These are phyloP conservation scores for Xylaria palmicola DNA, from an alignment of 495 filamentous ascomycete genomes.

Conservation along the genomic window DNA sequence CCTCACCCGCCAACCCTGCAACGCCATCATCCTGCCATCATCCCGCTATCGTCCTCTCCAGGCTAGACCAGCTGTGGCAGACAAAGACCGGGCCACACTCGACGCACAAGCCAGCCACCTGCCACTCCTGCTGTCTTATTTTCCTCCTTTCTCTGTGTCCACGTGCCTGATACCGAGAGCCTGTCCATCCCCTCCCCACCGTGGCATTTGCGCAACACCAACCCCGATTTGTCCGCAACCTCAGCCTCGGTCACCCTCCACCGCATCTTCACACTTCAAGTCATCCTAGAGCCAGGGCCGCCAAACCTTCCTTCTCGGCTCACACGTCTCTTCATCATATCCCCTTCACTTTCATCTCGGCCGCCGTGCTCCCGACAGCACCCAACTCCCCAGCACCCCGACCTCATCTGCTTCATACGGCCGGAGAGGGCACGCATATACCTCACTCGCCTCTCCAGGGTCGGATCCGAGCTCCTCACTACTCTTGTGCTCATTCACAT, in stretches of 20 bases:
- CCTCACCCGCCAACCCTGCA: slow-evolving; percentile 5
- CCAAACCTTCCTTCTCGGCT: not conserved
- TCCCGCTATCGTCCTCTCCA: not conserved
- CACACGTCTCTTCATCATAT: not conserved
- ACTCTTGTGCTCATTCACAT: not conserved
- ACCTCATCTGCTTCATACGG: too few relatives aligned
- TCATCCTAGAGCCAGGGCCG: not conserved
- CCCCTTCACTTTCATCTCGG: too few relatives aligned
- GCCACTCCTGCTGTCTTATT: not conserved
- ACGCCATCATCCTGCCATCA: slow-evolving; percentile 12
- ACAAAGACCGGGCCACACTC: not conserved
- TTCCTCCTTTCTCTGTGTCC: not conserved
- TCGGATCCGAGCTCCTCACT: not conserved
- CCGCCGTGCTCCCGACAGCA: too few relatives aligned
- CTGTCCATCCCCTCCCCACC: slow-evolving; percentile 5
- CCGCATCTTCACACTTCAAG: not conserved
- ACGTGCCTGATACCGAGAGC: not conserved
- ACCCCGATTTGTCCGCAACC: slow-evolving; percentile 7
- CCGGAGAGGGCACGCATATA: not conserved
- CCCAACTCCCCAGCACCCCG: too few relatives aligned
- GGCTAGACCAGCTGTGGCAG: too few relatives aligned
- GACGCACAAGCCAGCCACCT: not conserved
- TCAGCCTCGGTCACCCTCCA: slow-evolving; percentile 2
- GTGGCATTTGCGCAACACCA: slow-evolving; percentile 4
- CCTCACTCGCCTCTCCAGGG: not conserved